Evolutionary conservation across 768 basidiomycete genomes (phyloP).

Genomic region (Psilocybe cyanescens): DNA sequence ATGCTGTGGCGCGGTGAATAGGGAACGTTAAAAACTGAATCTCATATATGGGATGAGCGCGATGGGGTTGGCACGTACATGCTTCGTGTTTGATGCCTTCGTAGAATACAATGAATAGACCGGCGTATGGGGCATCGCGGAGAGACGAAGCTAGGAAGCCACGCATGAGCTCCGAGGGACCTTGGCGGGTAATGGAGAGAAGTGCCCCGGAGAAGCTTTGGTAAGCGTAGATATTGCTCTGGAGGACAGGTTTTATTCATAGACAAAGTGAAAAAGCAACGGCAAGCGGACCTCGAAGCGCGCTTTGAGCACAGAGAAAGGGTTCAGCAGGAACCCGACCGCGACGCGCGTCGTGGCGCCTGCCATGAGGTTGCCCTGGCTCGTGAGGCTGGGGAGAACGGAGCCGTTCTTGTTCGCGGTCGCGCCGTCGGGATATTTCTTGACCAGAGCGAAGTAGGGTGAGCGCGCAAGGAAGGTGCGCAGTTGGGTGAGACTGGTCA

Average conservation of each 20-base stretch:
- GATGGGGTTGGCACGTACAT: constrained; percentile 42
- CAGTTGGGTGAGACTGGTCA: constrained; percentile 83
- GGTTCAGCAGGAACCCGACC: constrained; percentile 87
- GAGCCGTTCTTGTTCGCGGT: constrained; percentile 40
- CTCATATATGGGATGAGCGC: neutral
- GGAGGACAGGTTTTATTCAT: neutral
- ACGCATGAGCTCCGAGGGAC: constrained; percentile 81
- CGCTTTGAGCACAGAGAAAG: constrained; percentile 90
- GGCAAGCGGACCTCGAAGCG: constrained; percentile 75
- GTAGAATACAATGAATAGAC: constrained; percentile 86
- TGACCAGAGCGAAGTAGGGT: constrained; percentile 61
- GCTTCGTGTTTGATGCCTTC: constrained; percentile 82
- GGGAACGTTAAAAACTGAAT: constrained; percentile 9
- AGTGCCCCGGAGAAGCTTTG: constrained; percentile 63
- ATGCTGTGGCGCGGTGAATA: constrained; percentile 29
- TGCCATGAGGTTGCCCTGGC: constrained; percentile 81
- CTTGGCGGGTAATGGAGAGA: constrained; percentile 62
- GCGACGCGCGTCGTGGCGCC: constrained; percentile 82
- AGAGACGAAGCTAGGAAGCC: constrained; percentile 87
- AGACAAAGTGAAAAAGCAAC: neutral
- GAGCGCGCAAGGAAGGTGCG: constrained; percentile 77
- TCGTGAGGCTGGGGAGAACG: constrained; percentile 71
- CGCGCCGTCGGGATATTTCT: constrained; percentile 22
- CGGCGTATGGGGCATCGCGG: constrained; percentile 95
- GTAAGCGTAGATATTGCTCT: constrained; percentile 85